A percentile compares a stretch with the other conserved stretches of the same genome.
phyloP scores from a whole-genome alignment of 805 yeast species.

The Starmerella khaoyaiensis region DNA sequence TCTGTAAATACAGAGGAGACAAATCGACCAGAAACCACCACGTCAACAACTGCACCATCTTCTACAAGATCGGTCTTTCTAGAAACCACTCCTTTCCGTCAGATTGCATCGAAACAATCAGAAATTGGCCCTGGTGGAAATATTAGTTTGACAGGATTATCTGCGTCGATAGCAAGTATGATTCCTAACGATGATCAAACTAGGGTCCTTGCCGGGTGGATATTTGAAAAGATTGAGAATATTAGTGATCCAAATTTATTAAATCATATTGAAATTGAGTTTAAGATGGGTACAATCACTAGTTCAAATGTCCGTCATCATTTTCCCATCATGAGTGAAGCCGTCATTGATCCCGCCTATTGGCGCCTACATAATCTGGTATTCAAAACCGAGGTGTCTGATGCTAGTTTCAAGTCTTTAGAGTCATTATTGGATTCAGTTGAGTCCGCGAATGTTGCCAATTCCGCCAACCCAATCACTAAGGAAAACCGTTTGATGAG shows the following conservation, averaged over 20 bases:
- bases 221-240: slow-evolving; percentile 57
- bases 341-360: slow-evolving; percentile 24
- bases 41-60: not conserved
- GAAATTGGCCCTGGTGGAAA: slow-evolving; percentile 21
- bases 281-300: slow-evolving; percentile 27
- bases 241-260: slow-evolving; percentile 21
- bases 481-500: slow-evolving; percentile 8
- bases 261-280: slow-evolving; percentile 35
- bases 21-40: not conserved
- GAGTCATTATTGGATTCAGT: slow-evolving; percentile 18
- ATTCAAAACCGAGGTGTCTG: slow-evolving; percentile 24
- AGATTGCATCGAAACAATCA: not conserved
- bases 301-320: slow-evolving; percentile 23
- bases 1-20: not conserved
- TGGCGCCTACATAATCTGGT: slow-evolving; percentile 19
- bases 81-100: slow-evolving; percentile 2
- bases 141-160: slow-evolving; percentile 28
- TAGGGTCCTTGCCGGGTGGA: slow-evolving; percentile 75
- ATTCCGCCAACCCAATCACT: slow-evolving; percentile 8
- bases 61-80: not conserved
- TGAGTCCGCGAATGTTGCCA: slow-evolving; percentile 10
- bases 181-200: slow-evolving; percentile 72
- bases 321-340: slow-evolving; percentile 27
- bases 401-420: slow-evolving; percentile 20
- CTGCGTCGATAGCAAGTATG: slow-evolving; percentile 54